phyloP scores from a whole-genome alignment of 805 yeast species.

The Blastobotrys parvus region DNA sequence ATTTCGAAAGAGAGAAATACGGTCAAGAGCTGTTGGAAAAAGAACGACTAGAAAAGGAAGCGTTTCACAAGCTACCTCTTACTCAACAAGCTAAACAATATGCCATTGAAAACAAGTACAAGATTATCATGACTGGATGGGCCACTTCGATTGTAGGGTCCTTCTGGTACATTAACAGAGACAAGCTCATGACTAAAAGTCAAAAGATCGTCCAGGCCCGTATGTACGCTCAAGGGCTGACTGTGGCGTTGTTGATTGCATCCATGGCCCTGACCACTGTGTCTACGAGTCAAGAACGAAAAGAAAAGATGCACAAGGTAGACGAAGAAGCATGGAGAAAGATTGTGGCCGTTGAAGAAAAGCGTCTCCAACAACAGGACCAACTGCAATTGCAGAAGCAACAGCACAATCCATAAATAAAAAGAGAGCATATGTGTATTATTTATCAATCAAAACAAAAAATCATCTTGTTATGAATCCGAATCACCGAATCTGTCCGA shows the following conservation, averaged over 20 bases:
- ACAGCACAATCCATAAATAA: no score
- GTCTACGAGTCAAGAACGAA: slow-evolving; percentile 35
- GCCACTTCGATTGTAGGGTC: slow-evolving; percentile 75
- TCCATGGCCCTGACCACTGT: slow-evolving; percentile 44
- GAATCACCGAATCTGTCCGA: no score
- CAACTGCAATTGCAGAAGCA: no score
- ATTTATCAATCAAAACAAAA: no score
- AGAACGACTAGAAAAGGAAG: slow-evolving; percentile 21
- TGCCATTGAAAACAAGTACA: slow-evolving; percentile 49
- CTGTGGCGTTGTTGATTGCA: slow-evolving; percentile 61
- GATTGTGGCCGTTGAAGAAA: slow-evolving; percentile 37
- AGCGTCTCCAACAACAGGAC: slow-evolving; percentile 18
- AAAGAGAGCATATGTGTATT: no score
- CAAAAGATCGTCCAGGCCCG: slow-evolving; percentile 84
- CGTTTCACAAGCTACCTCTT: slow-evolving; percentile 4
- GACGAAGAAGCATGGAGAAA: slow-evolving; percentile 38
- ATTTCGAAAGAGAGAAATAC: slow-evolving; percentile 56
- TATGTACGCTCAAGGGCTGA: slow-evolving; percentile 82
- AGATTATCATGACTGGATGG: slow-evolving; percentile 64
- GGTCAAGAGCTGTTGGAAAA: slow-evolving; percentile 14
- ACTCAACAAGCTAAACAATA: slow-evolving; percentile 25
- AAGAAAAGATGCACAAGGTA: not conserved
- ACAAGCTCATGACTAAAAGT: slow-evolving; percentile 61
- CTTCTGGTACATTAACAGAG: slow-evolving; percentile 65
- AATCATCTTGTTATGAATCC: no score